Conservation (phyloP, 1,139 yeast species). For the Sugiyamaella japonica region DNA sequence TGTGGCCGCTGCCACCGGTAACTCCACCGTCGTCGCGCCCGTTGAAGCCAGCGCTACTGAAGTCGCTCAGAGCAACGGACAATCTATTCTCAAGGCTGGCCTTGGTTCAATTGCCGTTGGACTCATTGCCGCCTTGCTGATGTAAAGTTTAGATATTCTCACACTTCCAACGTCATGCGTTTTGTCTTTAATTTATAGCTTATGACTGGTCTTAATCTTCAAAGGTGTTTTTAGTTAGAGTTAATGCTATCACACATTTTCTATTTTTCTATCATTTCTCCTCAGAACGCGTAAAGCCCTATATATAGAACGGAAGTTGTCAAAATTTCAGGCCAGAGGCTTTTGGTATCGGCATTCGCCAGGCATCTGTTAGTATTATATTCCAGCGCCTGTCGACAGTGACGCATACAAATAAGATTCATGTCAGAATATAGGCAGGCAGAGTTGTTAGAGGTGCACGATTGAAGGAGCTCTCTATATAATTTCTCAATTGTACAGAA, state of each 20-base stretch:
- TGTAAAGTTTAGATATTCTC: slow-evolving; percentile 13
- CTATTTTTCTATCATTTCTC: neutral
- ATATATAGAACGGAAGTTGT: too few relatives aligned
- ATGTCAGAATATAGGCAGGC: too few relatives aligned
- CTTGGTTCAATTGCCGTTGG: slow-evolving; percentile 28
- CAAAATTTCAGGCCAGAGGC: too few relatives aligned
- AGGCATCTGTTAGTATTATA: too few relatives aligned
- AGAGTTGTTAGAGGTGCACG: too few relatives aligned
- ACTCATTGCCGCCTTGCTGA: slow-evolving; percentile 25
- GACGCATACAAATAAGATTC: too few relatives aligned
- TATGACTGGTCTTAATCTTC: neutral
- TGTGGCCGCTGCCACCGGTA: slow-evolving; percentile 15
- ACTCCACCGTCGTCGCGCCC: slow-evolving; percentile 9
- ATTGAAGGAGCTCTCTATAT: too few relatives aligned
- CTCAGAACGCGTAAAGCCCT: too few relatives aligned
- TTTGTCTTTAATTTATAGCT: neutral
- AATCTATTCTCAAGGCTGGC: slow-evolving; percentile 27
- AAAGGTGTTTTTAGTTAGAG: slow-evolving; percentile 1
- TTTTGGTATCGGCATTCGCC: too few relatives aligned
- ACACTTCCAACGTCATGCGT: neutral
- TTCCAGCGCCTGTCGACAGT: too few relatives aligned
- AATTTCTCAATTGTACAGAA: too few relatives aligned
- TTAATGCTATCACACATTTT: neutral
- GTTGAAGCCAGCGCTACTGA: slow-evolving; percentile 15
- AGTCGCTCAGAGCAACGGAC: slow-evolving; percentile 30